Conservation (phyloP, 805 yeast genomes). For the Candida koratica region DNA sequence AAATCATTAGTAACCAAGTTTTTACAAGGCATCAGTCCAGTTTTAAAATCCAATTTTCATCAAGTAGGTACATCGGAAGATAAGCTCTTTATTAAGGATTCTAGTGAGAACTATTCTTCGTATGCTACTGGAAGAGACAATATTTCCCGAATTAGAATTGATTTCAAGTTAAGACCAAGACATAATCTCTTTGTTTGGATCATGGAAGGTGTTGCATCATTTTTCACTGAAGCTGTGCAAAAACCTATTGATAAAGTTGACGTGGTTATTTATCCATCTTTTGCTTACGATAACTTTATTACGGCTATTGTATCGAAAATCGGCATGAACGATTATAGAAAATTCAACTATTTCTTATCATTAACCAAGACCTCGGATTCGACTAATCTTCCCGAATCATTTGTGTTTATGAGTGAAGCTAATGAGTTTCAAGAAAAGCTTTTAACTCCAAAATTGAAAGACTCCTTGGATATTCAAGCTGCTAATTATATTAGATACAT, state of each 20-base stretch:
- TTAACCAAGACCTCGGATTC: slow-evolving; percentile 80
- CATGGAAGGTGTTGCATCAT: slow-evolving; percentile 58
- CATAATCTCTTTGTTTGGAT: slow-evolving; percentile 69
- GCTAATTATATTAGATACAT: slow-evolving; percentile 50
- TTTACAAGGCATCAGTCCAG: slow-evolving; percentile 47
- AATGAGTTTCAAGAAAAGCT: slow-evolving; percentile 72
- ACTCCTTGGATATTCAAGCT: slow-evolving; percentile 41
- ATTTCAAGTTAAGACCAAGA: slow-evolving; percentile 68
- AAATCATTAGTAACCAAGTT: slow-evolving; percentile 49
- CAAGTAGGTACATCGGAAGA: slow-evolving; percentile 63
- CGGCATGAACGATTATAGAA: slow-evolving; percentile 73
- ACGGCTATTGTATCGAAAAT: slow-evolving; percentile 82
- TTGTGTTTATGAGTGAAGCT: slow-evolving; percentile 86
- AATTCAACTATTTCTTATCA: slow-evolving; percentile 74
- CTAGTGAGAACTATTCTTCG: slow-evolving; percentile 56
- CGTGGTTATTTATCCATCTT: slow-evolving; percentile 55
- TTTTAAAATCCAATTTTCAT: slow-evolving; percentile 63
- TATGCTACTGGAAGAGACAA: slow-evolving; percentile 90
- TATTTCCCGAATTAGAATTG: slow-evolving; percentile 58
- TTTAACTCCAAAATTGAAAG: slow-evolving; percentile 44
- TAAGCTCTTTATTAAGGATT: slow-evolving; percentile 54
- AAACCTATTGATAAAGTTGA: slow-evolving; percentile 60
- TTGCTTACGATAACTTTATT: slow-evolving; percentile 63
- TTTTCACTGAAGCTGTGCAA: slow-evolving; percentile 50
- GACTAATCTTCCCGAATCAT: slow-evolving; percentile 62